A percentile compares a stretch with the other conserved stretches of the same genome.
These are phyloP conservation scores for Xylaria sp. DNA, from an alignment of 2,329 filamentous ascomycete genomes.

Conservation along the genomic window DNA sequence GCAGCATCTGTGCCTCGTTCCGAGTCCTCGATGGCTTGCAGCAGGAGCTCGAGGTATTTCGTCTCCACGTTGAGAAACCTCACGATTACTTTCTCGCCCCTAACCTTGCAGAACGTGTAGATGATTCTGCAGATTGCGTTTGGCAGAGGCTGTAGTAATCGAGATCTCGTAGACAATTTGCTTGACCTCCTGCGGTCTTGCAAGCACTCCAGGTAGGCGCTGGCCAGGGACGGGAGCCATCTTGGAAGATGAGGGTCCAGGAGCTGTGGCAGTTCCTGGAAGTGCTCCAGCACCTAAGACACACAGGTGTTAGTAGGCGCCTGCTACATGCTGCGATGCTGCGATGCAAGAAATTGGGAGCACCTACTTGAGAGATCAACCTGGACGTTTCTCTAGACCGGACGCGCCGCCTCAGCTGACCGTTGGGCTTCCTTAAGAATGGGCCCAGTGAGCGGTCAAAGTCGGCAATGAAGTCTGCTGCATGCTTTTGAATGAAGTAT, in stretches of 20 bases:
- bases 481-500: conserved; percentile 70
- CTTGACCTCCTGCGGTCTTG: conserved; percentile 58
- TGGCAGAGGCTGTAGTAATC: conserved; percentile 66
- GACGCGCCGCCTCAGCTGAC: conserved; percentile 62
- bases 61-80: conserved; percentile 93
- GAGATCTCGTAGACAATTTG: conserved; percentile 51
- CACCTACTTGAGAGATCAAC: conserved; percentile 58
- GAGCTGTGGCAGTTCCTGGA: conserved; percentile 94
- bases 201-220: conserved; percentile 78
- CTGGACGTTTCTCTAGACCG: conserved; percentile 61
- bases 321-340: too few species aligned
- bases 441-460: conserved; percentile 64
- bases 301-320: conserved; percentile 37
- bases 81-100: conserved; percentile 91
- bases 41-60: conserved; percentile 81
- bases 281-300: conserved; percentile 77
- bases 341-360: neutral
- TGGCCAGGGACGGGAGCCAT: conserved; percentile 79
- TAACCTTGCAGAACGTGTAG: conserved; percentile 93
- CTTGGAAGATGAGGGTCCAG: conserved; percentile 84
- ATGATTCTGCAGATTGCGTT: conserved; percentile 81
- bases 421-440: conserved; percentile 65
- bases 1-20: conserved; percentile 50
- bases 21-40: conserved; percentile 76
- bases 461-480: conserved; percentile 68